Base-by-base conservation (phyloP, 2,329 filamentous ascomycete species). In the Anisogramma anomala region DNA sequence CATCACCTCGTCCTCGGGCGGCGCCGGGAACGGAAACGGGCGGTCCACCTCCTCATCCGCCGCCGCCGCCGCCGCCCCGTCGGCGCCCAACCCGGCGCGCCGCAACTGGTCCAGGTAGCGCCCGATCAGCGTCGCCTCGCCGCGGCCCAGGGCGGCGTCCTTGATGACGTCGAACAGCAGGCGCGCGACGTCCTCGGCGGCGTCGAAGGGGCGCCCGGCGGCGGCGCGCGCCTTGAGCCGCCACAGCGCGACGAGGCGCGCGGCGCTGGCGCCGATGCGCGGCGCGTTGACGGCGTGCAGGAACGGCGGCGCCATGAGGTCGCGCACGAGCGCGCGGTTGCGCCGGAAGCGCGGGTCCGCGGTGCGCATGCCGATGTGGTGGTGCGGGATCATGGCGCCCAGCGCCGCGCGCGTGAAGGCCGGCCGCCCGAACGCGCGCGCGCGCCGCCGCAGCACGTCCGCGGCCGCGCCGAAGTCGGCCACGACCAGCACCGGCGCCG, bases 281-380 rank as follows among this genome's bases (percentile, higher is more conserved):
- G 59, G 61, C 3, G 55, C 58, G 1, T 58, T 57, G 20, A 61
- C 32, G 1, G 48, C 46, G 32, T 58, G 49, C 15, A 64, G 45
- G 36, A 65, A 64, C 8, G 37, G 49, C 0, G 59, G 56, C 2
- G 58, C 52, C 62, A 64, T 62, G 6, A 64, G 48, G 30, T 63
- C 61, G 32, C 53, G 50, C 3, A 62, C 45, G 3, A 64, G 51
- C 31, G 57, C 53, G 36, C 52, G 58, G 31, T 61, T 56, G 11
- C 30, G 36, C 47, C 54, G 60, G 46, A 57, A 59, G 6, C 53
- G 49, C 3, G 57, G 54, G 8, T 49, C 39, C 5, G 56, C 55
- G 30, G 50, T 41, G 14, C 13, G 22, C 57, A 62, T 58, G 4
- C 49, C 48, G 39, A 63, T 57, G 45, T 64, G 61, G 31, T 58